Conservation (phyloP, 441 rosid species). For the Corymbia citriodora region DNA sequence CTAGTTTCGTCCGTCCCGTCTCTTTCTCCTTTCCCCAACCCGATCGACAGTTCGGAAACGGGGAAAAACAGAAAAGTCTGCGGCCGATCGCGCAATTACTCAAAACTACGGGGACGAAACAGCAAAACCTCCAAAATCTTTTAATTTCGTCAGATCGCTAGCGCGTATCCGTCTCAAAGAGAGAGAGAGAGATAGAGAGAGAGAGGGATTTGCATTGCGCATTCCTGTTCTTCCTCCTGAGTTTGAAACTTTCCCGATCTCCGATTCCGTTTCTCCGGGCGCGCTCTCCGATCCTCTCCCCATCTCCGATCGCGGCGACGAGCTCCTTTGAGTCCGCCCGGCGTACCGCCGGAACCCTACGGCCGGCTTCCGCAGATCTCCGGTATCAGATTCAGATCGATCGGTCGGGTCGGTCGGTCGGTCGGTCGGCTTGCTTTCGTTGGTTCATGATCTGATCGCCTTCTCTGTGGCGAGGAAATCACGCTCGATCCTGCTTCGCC, state of each 20-base stretch:
- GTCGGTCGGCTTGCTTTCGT: background rate
- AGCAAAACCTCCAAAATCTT: background rate
- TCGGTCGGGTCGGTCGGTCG: background rate
- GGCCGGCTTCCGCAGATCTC: background rate
- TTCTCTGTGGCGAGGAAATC: background rate
- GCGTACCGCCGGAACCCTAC: background rate
- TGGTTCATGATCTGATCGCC: background rate
- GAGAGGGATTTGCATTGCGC: background rate
- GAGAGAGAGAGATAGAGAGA: background rate
- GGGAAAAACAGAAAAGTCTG: background rate
- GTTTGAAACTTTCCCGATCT: background rate
- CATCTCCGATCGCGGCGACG: background rate
- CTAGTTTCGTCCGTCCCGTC: too few relatives aligned
- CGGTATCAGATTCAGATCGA: background rate
- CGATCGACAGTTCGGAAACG: background rate
- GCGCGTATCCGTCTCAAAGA: background rate
- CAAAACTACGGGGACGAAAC: background rate
- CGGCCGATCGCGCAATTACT: background rate
- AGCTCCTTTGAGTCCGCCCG: background rate
- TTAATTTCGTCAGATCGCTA: background rate
- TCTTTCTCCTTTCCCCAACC: background rate
- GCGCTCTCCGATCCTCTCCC: background rate
- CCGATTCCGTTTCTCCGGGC: background rate
- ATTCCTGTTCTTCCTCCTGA: background rate
- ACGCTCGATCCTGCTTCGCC: slow-evolving; percentile 10